A percentile compares a stretch with the other conserved stretches of the same genome.
Evolutionary conservation across 495 filamentous ascomycete genomes (phyloP).

Genomic region (Trichocladium uniseriatum): DNA sequence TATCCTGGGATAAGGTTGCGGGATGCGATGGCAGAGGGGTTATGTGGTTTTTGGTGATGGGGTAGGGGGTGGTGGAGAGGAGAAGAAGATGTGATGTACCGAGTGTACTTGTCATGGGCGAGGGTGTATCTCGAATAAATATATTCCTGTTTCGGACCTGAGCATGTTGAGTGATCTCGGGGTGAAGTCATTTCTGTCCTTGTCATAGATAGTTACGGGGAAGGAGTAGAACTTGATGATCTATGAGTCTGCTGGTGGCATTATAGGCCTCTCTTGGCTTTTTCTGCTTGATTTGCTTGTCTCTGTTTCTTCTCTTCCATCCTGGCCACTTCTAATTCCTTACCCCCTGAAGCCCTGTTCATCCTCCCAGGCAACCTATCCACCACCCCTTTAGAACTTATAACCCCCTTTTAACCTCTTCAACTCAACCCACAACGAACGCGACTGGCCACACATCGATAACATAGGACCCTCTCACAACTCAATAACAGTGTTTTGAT

Average conservation of each 20-base stretch:
- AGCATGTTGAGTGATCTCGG: slow-evolving; percentile 3
- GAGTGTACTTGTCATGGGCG: neutral
- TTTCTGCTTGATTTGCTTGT: neutral
- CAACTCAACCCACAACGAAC: too few relatives aligned
- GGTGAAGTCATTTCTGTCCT: neutral
- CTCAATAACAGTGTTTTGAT: too few relatives aligned
- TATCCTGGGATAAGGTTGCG: too few relatives aligned
- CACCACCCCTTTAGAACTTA: too few relatives aligned
- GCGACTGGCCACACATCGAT: too few relatives aligned
- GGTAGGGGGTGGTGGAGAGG: neutral
- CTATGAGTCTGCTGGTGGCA: neutral
- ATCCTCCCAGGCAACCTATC: too few relatives aligned
- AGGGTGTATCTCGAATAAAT: slow-evolving; percentile 10
- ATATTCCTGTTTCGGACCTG: slow-evolving; percentile 9
- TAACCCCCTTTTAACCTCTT: too few relatives aligned
- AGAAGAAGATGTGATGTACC: neutral
- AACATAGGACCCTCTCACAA: too few relatives aligned
- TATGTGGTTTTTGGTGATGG: neutral
- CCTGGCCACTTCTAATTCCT: too few relatives aligned
- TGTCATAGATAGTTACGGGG: neutral
- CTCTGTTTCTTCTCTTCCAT: neutral
- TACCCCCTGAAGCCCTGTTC: too few relatives aligned
- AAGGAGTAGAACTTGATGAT: slow-evolving; percentile 7
- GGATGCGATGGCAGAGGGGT: too few relatives aligned
- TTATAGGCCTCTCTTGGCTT: too few relatives aligned